These are phyloP conservation scores for Xylaria grammica DNA, from an alignment of 495 filamentous ascomycete species.

Conservation along the genomic window DNA sequence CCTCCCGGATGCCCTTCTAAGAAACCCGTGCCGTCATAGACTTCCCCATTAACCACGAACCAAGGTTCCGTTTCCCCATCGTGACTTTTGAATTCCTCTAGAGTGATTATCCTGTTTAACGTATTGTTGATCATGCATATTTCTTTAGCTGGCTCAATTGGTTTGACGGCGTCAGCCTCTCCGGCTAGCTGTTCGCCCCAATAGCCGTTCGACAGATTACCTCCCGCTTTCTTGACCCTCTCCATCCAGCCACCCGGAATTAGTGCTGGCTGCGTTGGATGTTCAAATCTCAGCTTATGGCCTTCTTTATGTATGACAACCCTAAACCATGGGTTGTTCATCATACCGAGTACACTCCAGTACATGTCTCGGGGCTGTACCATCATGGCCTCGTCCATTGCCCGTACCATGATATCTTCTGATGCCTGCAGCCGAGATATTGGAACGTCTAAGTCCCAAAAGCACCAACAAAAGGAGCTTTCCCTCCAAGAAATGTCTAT, in stretches of 20 bases:
- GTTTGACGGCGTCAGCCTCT: constrained; percentile 50
- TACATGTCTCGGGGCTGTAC: constrained; percentile 94
- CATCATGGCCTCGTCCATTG: constrained; percentile 92
- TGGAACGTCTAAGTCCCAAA: constrained; percentile 81
- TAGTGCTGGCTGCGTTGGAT: constrained; percentile 83
- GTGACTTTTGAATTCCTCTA: constrained; percentile 76
- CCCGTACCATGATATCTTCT: constrained; percentile 79
- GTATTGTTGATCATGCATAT: constrained; percentile 82
- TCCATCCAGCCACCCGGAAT: constrained; percentile 96
- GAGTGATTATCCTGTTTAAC: constrained; percentile 64
- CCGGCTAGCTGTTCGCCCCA: constrained; percentile 80
- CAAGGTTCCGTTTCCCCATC: constrained; percentile 72
- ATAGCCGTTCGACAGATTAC: constrained; percentile 78
- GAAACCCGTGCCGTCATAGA: constrained; percentile 88
- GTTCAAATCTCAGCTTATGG: constrained; percentile 76
- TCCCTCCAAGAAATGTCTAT: constrained; percentile 87
- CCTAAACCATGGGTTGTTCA: constrained; percentile 97
- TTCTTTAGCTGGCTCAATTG: constrained; percentile 58
- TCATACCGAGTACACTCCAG: constrained; percentile 96
- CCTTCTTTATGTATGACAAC: constrained; percentile 77
- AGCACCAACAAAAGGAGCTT: constrained; percentile 89
- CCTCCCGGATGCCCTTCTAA: constrained; percentile 89
- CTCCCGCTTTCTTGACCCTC: constrained; percentile 84
- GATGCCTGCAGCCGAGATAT: constrained; percentile 65
- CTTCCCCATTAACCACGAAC: constrained; percentile 92